A percentile compares a stretch with the other conserved stretches of the same genome.
Conservation (phyloP, 2,329 filamentous ascomycete genomes). For the Fusarium sp. region DNA sequence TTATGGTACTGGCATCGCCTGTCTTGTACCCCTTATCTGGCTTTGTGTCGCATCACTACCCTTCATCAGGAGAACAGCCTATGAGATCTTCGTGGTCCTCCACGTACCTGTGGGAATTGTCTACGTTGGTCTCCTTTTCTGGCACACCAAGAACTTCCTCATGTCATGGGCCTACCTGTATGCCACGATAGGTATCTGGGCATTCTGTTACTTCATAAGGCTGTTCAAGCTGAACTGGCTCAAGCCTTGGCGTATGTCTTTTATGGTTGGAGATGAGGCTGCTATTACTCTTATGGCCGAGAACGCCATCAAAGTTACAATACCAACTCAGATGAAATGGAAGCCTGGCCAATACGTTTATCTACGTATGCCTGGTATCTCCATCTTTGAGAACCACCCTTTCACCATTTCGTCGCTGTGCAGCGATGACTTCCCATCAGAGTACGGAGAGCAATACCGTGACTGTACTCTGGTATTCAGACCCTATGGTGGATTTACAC, state of each 20-base stretch:
- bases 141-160: conserved; percentile 94
- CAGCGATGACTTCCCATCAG: conserved; percentile 91
- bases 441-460: conserved; percentile 87
- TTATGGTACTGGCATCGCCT: conserved; percentile 88
- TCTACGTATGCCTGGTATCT: conserved; percentile 92
- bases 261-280: conserved; percentile 90
- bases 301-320: conserved; percentile 94
- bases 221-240: conserved; percentile 92
- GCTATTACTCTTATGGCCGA: conserved; percentile 90
- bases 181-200: conserved; percentile 83
- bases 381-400: conserved; percentile 90
- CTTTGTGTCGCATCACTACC: conserved; percentile 88
- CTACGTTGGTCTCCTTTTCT: conserved; percentile 89
- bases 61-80: conserved; percentile 79
- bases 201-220: conserved; percentile 77
- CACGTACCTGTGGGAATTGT: conserved; percentile 85
- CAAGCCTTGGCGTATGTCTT: conserved; percentile 81
- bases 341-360: conserved; percentile 95
- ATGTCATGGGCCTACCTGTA: conserved; percentile 91
- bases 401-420: conserved; percentile 95
- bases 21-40: conserved; percentile 82
- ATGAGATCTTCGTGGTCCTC: conserved; percentile 85
- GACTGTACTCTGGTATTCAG: conserved; percentile 94
- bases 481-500: conserved; percentile 91
- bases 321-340: conserved; percentile 94